Evolutionary conservation across 495 filamentous ascomycete species (phyloP).

Genomic region (Annulohypoxylon nitens): DNA sequence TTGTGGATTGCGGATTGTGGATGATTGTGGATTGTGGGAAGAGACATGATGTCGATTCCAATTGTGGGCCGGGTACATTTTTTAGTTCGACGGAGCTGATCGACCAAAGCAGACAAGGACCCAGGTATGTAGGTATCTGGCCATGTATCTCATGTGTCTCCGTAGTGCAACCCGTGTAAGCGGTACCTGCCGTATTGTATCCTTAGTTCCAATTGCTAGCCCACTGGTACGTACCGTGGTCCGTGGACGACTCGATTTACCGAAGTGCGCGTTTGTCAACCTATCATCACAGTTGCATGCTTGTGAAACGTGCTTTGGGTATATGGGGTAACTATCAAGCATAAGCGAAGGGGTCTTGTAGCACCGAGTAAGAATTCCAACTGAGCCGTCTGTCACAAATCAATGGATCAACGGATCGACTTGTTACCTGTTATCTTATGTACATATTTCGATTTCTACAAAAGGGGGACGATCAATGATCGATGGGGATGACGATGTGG

Average conservation of each 20-base stretch:
- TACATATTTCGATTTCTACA: conserved; percentile 20
- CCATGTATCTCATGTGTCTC: conserved; percentile 16
- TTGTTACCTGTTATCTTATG: conserved; percentile 17
- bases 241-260: conserved; percentile 37
- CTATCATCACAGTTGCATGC: conserved; percentile 45
- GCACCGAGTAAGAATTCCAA: conserved; percentile 37
- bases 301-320: conserved; percentile 49
- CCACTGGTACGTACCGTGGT: conserved; percentile 18
- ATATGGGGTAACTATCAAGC: conserved; percentile 49
- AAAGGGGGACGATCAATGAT: conserved; percentile 19
- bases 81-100: conserved; percentile 48
- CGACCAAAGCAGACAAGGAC: conserved; percentile 41
- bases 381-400: conserved; percentile 16
- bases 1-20: conserved; percentile 12
- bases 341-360: conserved; percentile 38
- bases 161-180: conserved; percentile 36
- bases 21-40: conserved; percentile 25
- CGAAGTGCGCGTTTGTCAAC: conserved; percentile 49
- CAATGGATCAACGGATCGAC: conserved; percentile 22
- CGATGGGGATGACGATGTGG: neutral
- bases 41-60: conserved; percentile 41
- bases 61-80: conserved; percentile 44
- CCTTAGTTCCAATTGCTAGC: neutral
- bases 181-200: conserved; percentile 30
- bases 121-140: neutral